A percentile compares a stretch with the other conserved stretches of the same genome.
Conservation (phyloP, 2,329 filamentous ascomycete genomes). For the Diaporthe vexans region DNA sequence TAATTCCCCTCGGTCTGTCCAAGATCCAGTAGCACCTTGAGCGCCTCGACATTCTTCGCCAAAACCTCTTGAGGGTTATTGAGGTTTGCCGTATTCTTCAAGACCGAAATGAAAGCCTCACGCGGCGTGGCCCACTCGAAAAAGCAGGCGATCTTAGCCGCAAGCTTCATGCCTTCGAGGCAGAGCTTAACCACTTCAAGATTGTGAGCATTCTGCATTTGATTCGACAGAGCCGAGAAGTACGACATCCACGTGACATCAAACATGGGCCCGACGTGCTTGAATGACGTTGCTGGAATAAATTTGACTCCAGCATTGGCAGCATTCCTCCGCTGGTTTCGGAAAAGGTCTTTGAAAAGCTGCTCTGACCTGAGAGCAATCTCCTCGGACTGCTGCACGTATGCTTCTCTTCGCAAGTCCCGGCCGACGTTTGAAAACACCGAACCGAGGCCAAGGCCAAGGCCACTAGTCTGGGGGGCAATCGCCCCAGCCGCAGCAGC, state of each 20-base stretch:
- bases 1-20: conserved; percentile 94
- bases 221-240: conserved; percentile 91
- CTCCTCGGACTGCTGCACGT: conserved; percentile 94
- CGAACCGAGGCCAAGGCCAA: conserved; percentile 87
- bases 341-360: conserved; percentile 92
- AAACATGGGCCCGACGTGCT: conserved; percentile 98
- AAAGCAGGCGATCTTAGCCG: conserved; percentile 91
- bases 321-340: conserved; percentile 87
- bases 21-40: conserved; percentile 92
- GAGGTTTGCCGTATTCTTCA: conserved; percentile 94
- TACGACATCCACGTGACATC: conserved; percentile 99
- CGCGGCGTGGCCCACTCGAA: conserved; percentile 95
- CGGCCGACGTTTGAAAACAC: conserved; percentile 92
- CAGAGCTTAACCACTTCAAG: conserved; percentile 92
- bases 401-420: conserved; percentile 92
- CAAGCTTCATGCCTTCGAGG: conserved; percentile 94
- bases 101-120: conserved; percentile 92
- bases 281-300: conserved; percentile 93
- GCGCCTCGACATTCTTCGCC: conserved; percentile 94
- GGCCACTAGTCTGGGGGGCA: conserved; percentile 72
- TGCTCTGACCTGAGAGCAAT: conserved; percentile 83
- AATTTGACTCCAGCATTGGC: conserved; percentile 79
- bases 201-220: conserved; percentile 94
- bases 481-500: conserved; percentile 82
- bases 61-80: conserved; percentile 97